Percentiles rank a stretch among this genome's conserved stretches.
phyloP scores from a whole-genome alignment of 352 stramenopile species.

The Aphanomyces stellatus region DNA sequence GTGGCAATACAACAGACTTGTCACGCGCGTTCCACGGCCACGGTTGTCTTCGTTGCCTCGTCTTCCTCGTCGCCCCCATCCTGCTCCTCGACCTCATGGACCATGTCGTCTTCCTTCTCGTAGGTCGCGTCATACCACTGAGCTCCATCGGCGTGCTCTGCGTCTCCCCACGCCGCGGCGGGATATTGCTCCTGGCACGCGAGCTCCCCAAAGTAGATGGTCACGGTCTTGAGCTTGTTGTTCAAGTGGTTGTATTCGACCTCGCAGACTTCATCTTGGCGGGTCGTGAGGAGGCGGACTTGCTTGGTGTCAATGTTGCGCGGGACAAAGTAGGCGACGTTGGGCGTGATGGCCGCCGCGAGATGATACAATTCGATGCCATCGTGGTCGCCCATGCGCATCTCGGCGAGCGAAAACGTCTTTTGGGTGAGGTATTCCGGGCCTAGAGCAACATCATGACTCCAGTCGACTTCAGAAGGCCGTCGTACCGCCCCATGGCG shows the following conservation, averaged over 20 bases:
- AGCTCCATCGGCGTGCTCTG: background rate
- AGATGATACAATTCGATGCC: conserved; percentile 56
- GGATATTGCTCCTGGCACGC: background rate
- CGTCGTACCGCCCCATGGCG: conserved; percentile 76
- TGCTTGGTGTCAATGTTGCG: conserved; percentile 48
- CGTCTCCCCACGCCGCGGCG: no score
- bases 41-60: background rate
- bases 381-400: conserved; percentile 49
- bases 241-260: conserved; percentile 77
- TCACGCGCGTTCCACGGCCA: background rate
- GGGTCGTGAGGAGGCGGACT: conserved; percentile 33
- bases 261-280: conserved; percentile 43
- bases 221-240: conserved; percentile 70
- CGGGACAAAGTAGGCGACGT: conserved; percentile 80
- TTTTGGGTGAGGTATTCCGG: conserved; percentile 58
- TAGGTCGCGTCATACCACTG: background rate
- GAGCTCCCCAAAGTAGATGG: conserved; percentile 71
- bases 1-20: background rate
- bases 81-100: background rate
- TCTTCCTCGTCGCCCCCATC: background rate
- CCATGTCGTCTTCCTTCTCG: no score
- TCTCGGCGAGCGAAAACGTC: conserved; percentile 48
- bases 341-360: conserved; percentile 45
- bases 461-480: background rate
- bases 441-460: conserved; percentile 13